These are phyloP conservation scores for Rubus idaeus DNA, from an alignment of 306 rosid genomes.

Conservation along the genomic window DNA sequence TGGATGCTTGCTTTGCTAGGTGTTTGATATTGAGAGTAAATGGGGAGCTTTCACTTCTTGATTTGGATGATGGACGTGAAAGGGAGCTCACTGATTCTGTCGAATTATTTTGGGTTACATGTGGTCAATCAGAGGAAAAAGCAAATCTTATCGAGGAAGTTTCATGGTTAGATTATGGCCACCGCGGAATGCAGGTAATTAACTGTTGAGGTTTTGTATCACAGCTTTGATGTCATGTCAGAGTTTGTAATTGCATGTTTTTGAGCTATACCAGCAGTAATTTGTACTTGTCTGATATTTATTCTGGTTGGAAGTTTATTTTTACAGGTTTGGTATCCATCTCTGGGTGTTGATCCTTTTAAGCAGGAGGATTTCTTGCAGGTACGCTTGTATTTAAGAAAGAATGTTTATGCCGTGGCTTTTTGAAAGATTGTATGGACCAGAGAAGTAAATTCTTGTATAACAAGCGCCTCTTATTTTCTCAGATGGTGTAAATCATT, in stretches of 20 bases:
- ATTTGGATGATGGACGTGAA: constrained; percentile 94
- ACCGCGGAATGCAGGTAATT: constrained; percentile 98
- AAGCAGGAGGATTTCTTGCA: constrained; percentile 98
- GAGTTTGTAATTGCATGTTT: neutral
- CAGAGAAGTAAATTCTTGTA: neutral
- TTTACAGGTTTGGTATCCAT: constrained; percentile 99
- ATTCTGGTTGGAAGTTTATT: constrained; percentile 57
- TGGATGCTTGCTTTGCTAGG: constrained; percentile 45
- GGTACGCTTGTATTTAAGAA: constrained; percentile 47
- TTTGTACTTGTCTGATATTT: constrained; percentile 51
- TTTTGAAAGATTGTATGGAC: constrained; percentile 23
- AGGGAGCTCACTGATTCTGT: constrained; percentile 92
- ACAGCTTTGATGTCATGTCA: neutral
- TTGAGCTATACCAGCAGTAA: constrained; percentile 19
- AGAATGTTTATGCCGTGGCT: neutral
- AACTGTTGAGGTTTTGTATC: constrained; percentile 22
- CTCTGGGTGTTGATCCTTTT: constrained; percentile 79
- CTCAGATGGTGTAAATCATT: neutral
- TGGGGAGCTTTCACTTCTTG: constrained; percentile 98
- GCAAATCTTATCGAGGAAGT: constrained; percentile 93
- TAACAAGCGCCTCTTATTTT: neutral
- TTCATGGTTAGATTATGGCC: constrained; percentile 98
- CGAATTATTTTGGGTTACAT: constrained; percentile 98
- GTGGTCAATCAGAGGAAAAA: constrained; percentile 95
- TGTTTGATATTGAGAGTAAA: constrained; percentile 91